These are phyloP conservation scores for Cadophora malorum DNA, from an alignment of 2,329 filamentous ascomycete species.

Conservation along the genomic window DNA sequence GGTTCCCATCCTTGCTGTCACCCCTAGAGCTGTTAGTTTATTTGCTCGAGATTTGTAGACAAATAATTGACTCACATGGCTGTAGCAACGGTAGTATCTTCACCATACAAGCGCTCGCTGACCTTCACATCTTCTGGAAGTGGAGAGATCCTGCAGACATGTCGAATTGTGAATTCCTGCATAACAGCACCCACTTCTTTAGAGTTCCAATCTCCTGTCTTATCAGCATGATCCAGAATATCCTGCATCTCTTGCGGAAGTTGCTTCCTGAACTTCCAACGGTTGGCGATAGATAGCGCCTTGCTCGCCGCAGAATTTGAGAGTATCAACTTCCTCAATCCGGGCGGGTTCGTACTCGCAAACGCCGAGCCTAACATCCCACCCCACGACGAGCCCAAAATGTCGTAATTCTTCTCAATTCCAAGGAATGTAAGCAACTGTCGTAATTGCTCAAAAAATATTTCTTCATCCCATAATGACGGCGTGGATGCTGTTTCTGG, in stretches of 20 bases:
- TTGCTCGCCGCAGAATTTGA: slow-evolving; percentile 41
- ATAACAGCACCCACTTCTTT: neutral
- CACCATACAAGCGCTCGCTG: neutral
- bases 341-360: slow-evolving; percentile 47
- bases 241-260: slow-evolving; percentile 38
- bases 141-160: neutral
- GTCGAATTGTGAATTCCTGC: neutral
- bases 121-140: neutral
- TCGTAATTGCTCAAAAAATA: slow-evolving; percentile 57
- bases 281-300: slow-evolving; percentile 37
- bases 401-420: slow-evolving; percentile 48
- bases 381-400: slow-evolving; percentile 59
- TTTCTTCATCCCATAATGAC: slow-evolving; percentile 54
- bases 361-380: slow-evolving; percentile 56
- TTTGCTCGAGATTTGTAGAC: neutral
- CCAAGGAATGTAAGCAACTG: slow-evolving; percentile 53
- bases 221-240: slow-evolving; percentile 34
- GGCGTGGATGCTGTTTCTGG: slow-evolving; percentile 52
- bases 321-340: slow-evolving; percentile 49
- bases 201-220: neutral
- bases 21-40: neutral
- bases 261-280: slow-evolving; percentile 30
- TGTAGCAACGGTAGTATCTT: slow-evolving; percentile 36
- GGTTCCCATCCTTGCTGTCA: slow-evolving; percentile 16
- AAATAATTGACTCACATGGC: slow-evolving; percentile 32